Evolutionary conservation across 2,329 filamentous ascomycete genomes (phyloP).

Genomic region (Coniochaeta sp.): DNA sequence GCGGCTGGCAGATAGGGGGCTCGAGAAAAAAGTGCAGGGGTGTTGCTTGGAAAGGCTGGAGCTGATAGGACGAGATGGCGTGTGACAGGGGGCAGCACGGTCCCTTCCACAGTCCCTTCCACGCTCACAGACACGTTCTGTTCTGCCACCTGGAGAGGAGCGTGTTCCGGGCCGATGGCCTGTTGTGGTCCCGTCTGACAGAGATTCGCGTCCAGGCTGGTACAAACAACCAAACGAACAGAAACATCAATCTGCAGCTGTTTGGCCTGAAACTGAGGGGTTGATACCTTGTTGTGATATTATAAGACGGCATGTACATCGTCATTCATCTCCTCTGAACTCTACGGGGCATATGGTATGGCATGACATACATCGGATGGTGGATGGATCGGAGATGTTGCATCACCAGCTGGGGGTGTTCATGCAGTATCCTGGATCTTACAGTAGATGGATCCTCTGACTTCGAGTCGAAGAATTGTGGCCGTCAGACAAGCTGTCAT

Average conservation of each 20-base stretch:
- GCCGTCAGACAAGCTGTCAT: too few relatives aligned
- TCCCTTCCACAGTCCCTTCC: neutral
- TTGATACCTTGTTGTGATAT: neutral
- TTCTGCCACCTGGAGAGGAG: neutral
- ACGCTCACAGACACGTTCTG: neutral
- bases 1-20: slow-evolving; percentile 14
- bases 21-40: slow-evolving; percentile 14
- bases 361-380: neutral
- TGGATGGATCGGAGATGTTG: neutral
- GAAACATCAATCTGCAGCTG: neutral
- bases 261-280: neutral
- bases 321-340: neutral
- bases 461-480: too few relatives aligned
- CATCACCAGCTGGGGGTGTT: neutral
- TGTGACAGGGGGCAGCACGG: slow-evolving; percentile 3
- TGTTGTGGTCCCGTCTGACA: neutral
- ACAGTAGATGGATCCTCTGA: too few relatives aligned
- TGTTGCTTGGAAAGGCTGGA: slow-evolving; percentile 4
- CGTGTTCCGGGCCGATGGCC: neutral
- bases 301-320: neutral
- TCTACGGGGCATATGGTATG: neutral
- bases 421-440: neutral
- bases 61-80: slow-evolving; percentile 9
- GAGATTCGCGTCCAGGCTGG: neutral
- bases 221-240: neutral